phyloP scores from a whole-genome alignment of 106 monocot species.

The Xerophyta viscosa region DNA sequence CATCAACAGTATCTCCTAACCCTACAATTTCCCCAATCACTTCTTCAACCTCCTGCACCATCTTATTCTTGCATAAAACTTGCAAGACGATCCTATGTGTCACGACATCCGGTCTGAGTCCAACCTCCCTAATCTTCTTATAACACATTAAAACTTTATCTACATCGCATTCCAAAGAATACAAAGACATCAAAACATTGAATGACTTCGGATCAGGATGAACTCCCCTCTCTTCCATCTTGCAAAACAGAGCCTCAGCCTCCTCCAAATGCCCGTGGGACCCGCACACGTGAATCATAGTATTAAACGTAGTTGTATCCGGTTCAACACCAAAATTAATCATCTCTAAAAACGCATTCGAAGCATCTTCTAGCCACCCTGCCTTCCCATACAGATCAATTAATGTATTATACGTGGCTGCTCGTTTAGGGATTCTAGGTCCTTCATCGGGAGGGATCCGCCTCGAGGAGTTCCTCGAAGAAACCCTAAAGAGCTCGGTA shows the following conservation, averaged over 20 bases:
- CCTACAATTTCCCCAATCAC: constrained; percentile 50
- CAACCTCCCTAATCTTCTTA: constrained; percentile 30
- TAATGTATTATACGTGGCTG: constrained; percentile 69
- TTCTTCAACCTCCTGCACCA: constrained; percentile 37
- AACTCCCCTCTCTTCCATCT: constrained; percentile 63
- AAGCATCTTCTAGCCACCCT: constrained; percentile 55
- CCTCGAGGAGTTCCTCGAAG: constrained; percentile 3
- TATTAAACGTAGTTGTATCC: constrained; percentile 71
- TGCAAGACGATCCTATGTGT: constrained; percentile 54
- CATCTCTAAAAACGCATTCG: constrained; percentile 57
- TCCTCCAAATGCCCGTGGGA: constrained; percentile 35
- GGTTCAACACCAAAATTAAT: constrained; percentile 47
- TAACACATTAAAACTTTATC: constrained; percentile 18
- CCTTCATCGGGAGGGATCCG: constrained; percentile 1
- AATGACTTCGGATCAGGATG: constrained; percentile 64
- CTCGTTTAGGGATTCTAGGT: constrained; percentile 36
- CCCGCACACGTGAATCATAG: constrained; percentile 68
- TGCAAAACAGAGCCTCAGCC: constrained; percentile 48
- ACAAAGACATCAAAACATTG: constrained; percentile 70
- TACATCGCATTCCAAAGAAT: constrained; percentile 27
- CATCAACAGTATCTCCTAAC: constrained; percentile 27
- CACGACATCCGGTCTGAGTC: constrained; percentile 51
- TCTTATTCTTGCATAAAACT: too few relatives aligned
- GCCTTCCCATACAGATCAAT: constrained; percentile 89
- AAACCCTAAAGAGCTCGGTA: constrained; percentile 46